Percentiles rank a stretch among this genome's conserved stretches.
These are phyloP conservation scores for Salvia hispanica DNA, from an alignment of 257 asterid species.

Conservation along the genomic window DNA sequence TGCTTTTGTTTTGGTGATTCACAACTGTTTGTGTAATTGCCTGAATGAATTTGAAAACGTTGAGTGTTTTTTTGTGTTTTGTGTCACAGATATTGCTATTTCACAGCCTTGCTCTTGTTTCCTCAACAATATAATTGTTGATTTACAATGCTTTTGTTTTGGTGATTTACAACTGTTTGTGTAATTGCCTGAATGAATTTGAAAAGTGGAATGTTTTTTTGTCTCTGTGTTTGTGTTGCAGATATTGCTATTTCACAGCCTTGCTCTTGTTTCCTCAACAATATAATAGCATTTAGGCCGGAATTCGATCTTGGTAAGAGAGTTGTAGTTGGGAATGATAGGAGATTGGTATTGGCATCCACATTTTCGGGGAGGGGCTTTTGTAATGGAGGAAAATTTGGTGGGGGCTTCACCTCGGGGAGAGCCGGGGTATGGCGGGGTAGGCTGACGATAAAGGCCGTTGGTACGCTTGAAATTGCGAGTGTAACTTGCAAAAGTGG, in stretches of 20 bases:
- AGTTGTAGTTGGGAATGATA: conserved; percentile 46
- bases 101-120: conserved; percentile 77
- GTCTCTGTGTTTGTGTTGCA: conserved; percentile 71
- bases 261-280: conserved; percentile 66
- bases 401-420: conserved; percentile 37
- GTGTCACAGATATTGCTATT: conserved; percentile 79
- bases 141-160: too few relatives aligned
- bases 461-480: conserved; percentile 66
- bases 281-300: conserved; percentile 51
- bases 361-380: conserved; percentile 43
- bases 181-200: conserved; percentile 40
- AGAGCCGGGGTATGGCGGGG: conserved; percentile 43
- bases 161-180: conserved; percentile 37
- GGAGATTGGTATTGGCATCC: conserved; percentile 46
- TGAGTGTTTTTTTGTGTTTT: conserved; percentile 42
- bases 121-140: conserved; percentile 49
- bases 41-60: conserved; percentile 21
- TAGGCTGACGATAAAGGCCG: conserved; percentile 61
- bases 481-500: conserved; percentile 34
- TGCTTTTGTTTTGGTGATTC: too few relatives aligned
- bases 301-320: conserved; percentile 39
- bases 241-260: conserved; percentile 85
- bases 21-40: conserved; percentile 55
- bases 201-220: conserved; percentile 15
- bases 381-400: conserved; percentile 37